Base-by-base conservation (phyloP, 768 basidiomycete species). In the Kondoa malvinella region DNA sequence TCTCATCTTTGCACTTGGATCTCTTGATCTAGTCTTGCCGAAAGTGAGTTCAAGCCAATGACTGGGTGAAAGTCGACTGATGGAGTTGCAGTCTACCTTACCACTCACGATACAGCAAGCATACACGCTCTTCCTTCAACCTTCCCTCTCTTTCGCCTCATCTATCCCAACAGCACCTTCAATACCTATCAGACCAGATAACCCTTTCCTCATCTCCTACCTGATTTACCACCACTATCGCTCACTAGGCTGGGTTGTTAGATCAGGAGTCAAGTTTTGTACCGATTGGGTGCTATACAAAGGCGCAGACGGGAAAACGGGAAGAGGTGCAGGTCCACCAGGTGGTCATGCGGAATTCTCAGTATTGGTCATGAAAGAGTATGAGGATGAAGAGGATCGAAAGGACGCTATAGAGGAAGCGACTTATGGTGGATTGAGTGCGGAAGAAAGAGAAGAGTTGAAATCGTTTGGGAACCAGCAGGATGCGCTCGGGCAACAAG, bases 191-290 rank as follows among this genome's bases (percentile, higher is more conserved):
- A 29, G 72, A 68, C 85, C 88, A 64, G 94, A 97, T 78, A 94
- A 92, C 75, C 92, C 92, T 0, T 92, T 96, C 78, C 78, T 99
- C 29, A 80, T 97, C 56, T 83, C 88, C 73, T 99, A 96, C 73
- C 84, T 86, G 62, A 84, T 84, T 1, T 95, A 92, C 74, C 94
- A 97, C 76, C 92, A 97, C 77, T 97, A 88, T 75, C 84, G 94
- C 17, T 91, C 92, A 2, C 81, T 97, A 4, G 95, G 95, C 29
- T 99, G 94, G 95, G 89, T 96, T 25, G 86, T 95, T 71, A 90
- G 92, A 77, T 84, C 85, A 31, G 95, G 95, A 0, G 85, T 95
- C 80, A 99, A 99, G 77, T 99, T 99, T 77, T 96, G 92, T 73
- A 87, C 87, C 50, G 95, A 99, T 74, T 92, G 87, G 78, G 82